Evolutionary conservation across 495 filamentous ascomycete genomes (phyloP).

Genomic region (Neurospora tetraspora): DNA sequence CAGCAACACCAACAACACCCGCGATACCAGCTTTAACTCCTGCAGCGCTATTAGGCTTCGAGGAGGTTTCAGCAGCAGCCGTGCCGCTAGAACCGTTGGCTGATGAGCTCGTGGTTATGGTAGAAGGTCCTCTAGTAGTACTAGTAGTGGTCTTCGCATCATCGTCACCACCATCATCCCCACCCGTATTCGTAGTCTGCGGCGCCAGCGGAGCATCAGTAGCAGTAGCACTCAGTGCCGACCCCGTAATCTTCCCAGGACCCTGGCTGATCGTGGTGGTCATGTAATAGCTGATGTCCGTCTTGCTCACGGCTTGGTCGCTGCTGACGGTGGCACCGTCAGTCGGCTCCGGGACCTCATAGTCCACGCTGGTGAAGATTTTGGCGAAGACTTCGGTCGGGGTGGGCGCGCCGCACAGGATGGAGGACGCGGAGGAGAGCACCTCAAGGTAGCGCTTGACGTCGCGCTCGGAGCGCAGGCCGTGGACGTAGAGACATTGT

Average conservation of each 20-base stretch:
- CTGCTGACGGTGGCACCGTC: slow-evolving; percentile 13
- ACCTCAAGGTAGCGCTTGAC: slow-evolving; percentile 19
- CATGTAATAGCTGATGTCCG: slow-evolving; percentile 28
- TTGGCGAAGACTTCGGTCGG: slow-evolving; percentile 19
- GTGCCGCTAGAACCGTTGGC: not conserved
- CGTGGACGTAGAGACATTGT: slow-evolving; percentile 26
- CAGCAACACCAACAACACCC: not conserved
- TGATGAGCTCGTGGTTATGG: not conserved
- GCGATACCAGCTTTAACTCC: not conserved
- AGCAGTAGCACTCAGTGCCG: slow-evolving; percentile 23
- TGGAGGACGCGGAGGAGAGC: slow-evolving; percentile 14
- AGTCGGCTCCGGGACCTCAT: slow-evolving; percentile 6
- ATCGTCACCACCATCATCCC: not conserved
- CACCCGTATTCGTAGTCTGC: not conserved
- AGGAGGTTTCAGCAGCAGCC: not conserved
- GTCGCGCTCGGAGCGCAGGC: slow-evolving; percentile 18
- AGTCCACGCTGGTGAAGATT: slow-evolving; percentile 17
- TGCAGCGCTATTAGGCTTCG: not conserved
- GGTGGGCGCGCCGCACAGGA: slow-evolving; percentile 19
- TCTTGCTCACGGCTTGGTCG: slow-evolving; percentile 22
- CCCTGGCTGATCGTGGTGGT: slow-evolving; percentile 22
- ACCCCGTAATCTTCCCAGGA: slow-evolving; percentile 27
- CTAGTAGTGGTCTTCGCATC: not conserved
- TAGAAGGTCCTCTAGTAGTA: not conserved
- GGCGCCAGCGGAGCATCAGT: not conserved